These are phyloP conservation scores for Ambrosia trifida DNA, from an alignment of 129 eudicot genomes.

Conservation along the genomic window DNA sequence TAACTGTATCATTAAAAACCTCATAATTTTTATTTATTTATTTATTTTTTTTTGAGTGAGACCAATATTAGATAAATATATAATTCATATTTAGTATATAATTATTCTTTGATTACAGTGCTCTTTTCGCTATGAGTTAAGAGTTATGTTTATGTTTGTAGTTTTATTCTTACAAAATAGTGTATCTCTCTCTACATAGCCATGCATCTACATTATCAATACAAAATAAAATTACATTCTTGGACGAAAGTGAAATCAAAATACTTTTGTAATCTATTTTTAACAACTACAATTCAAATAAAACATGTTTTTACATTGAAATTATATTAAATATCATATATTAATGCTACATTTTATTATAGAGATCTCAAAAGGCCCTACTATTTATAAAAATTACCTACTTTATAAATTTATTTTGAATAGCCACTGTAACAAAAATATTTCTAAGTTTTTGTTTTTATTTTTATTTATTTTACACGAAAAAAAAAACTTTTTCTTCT, in stretches of 20 bases:
- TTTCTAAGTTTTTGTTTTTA: neutral
- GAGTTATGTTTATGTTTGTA: neutral
- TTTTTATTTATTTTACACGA: neutral
- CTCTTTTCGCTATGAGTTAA: neutral
- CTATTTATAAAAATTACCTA: neutral
- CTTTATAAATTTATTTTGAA: neutral
- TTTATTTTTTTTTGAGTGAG: too few species aligned
- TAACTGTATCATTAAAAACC: neutral
- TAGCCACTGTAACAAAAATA: neutral
- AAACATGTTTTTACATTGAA: neutral
- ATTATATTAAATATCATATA: neutral
- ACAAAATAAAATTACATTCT: neutral
- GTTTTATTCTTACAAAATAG: neutral
- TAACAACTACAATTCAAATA: neutral
- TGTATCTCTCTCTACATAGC: neutral
- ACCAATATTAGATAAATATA: neutral
- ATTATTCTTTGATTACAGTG: neutral
- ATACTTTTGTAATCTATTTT: neutral
- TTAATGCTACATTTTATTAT: neutral
- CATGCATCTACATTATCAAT: neutral
- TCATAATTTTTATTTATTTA: neutral
- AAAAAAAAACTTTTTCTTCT: neutral
- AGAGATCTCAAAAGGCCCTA: neutral
- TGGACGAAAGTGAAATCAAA: neutral
- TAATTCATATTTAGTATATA: neutral